phyloP scores from a whole-genome alignment of 345 rosid species.

The Jatropha curcas region DNA sequence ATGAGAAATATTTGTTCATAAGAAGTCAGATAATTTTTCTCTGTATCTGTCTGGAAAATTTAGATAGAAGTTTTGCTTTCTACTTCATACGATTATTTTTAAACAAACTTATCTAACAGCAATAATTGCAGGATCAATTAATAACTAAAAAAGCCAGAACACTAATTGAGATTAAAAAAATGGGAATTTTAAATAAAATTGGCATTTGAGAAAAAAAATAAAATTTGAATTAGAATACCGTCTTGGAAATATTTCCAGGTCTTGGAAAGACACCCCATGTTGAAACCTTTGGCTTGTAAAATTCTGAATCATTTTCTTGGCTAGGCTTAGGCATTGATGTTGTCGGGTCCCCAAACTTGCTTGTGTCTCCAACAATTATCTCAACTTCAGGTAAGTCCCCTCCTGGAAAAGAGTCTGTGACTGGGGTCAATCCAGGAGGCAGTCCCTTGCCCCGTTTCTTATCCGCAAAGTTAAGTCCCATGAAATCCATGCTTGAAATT shows the following conservation, averaged over 20 bases:
- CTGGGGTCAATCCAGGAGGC: conserved; percentile 76
- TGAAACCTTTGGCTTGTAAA: conserved; percentile 87
- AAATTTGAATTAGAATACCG: conserved; percentile 42
- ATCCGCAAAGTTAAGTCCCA: conserved; percentile 81
- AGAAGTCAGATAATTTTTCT: not conserved
- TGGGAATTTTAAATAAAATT: too few species aligned
- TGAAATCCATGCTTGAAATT: conserved; percentile 68
- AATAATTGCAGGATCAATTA: not conserved
- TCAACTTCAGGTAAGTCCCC: conserved; percentile 74
- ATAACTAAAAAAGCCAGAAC: not conserved
- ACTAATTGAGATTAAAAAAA: not conserved
- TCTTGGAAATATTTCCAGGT: conserved; percentile 79
- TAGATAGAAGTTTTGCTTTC: not conserved
- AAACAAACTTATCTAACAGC: not conserved
- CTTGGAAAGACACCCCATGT: conserved; percentile 95
- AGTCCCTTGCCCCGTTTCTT: conserved; percentile 67
- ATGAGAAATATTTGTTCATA: too few species aligned
- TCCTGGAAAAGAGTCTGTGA: conserved; percentile 53
- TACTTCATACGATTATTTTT: not conserved
- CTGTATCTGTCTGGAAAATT: not conserved
- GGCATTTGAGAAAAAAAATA: not conserved
- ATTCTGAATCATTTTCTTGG: conserved; percentile 43
- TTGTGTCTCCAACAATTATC: conserved; percentile 79
- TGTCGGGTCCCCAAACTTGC: conserved; percentile 43
- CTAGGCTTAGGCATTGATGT: conserved; percentile 27